Conservation (phyloP, 169 alveolate species). For the Eimeria necatrix region DNA sequence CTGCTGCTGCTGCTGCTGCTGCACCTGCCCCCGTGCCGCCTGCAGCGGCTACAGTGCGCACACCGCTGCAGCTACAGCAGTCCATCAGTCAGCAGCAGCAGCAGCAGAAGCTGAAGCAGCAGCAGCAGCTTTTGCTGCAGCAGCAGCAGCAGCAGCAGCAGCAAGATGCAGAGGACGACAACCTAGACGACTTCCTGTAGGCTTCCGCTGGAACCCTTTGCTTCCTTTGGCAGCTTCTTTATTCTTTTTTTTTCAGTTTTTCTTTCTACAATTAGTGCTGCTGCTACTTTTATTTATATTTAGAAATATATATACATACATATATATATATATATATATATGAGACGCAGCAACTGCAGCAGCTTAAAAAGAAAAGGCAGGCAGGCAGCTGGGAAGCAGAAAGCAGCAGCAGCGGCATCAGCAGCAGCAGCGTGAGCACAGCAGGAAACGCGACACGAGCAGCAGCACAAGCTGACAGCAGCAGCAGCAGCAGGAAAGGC, state of each 20-base stretch:
- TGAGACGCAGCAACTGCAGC: neutral
- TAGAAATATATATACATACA: neutral
- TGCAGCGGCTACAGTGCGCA: constrained; percentile 15
- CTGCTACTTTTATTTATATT: neutral
- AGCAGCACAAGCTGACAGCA: neutral
- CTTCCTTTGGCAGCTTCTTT: too few species aligned
- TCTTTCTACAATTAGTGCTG: neutral
- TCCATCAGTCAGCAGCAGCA: neutral
- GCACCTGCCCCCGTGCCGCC: neutral
- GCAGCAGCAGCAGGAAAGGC: too few species aligned
- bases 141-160: constrained; percentile 11
- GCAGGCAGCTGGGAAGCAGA: neutral
- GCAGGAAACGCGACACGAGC: constrained; percentile 1
- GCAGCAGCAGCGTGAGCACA: too few species aligned
- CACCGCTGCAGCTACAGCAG: constrained; percentile 32
- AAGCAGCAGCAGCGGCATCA: neutral
- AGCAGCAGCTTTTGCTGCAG: constrained; percentile 31
- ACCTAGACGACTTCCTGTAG: constrained; percentile 36
- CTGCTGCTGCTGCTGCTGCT: constrained; percentile 19
- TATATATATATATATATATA: neutral
- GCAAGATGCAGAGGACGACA: constrained; percentile 37
- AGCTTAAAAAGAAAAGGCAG: neutral
- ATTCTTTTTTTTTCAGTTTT: neutral
- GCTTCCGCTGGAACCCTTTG: too few species aligned
- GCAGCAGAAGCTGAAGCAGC: constrained; percentile 11